These are phyloP conservation scores for Exophiala phaeomuriformis DNA, from an alignment of 2,329 filamentous ascomycete species.

Conservation along the genomic window DNA sequence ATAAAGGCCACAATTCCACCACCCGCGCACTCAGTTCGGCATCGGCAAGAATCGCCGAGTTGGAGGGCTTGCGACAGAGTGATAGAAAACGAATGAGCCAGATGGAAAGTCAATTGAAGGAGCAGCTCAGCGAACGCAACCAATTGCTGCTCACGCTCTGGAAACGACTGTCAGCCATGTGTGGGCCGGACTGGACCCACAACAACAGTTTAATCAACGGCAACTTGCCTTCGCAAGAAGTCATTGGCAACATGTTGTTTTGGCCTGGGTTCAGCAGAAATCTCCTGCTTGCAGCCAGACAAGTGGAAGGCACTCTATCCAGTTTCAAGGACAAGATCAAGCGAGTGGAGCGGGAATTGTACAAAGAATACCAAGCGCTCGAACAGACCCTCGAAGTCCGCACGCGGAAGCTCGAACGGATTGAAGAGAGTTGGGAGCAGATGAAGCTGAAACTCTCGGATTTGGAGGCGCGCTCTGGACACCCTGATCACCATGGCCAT, in stretches of 20 bases:
- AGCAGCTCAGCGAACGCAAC: slow-evolving; percentile 85
- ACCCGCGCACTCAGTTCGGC: slow-evolving; percentile 78
- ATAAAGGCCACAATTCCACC: slow-evolving; percentile 80
- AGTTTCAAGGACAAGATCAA: slow-evolving; percentile 75
- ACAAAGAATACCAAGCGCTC: slow-evolving; percentile 80
- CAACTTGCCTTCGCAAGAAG: slow-evolving; percentile 75
- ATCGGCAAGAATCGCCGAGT: slow-evolving; percentile 74
- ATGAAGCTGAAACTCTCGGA: slow-evolving; percentile 33
- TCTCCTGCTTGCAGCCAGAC: slow-evolving; percentile 76
- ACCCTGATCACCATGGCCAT: background rate
- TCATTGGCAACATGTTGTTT: slow-evolving; percentile 71
- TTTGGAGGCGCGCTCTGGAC: slow-evolving; percentile 15
- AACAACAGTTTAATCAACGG: slow-evolving; percentile 83
- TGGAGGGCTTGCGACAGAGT: slow-evolving; percentile 69
- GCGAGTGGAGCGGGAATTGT: slow-evolving; percentile 79
- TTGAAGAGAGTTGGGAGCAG: slow-evolving; percentile 72
- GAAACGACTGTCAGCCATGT: slow-evolving; percentile 78
- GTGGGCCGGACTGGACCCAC: slow-evolving; percentile 86
- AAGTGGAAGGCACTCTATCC: slow-evolving; percentile 70
- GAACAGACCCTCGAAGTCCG: slow-evolving; percentile 73
- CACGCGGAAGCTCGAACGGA: slow-evolving; percentile 75
- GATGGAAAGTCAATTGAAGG: slow-evolving; percentile 73
- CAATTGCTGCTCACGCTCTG: slow-evolving; percentile 80
- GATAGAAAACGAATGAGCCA: slow-evolving; percentile 69
- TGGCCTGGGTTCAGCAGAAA: slow-evolving; percentile 82